Percentiles rank a stretch among this genome's conserved stretches.
These are phyloP conservation scores for Hyaloscypha hepaticicola DNA, from an alignment of 495 filamentous ascomycete species.

Conservation along the genomic window DNA sequence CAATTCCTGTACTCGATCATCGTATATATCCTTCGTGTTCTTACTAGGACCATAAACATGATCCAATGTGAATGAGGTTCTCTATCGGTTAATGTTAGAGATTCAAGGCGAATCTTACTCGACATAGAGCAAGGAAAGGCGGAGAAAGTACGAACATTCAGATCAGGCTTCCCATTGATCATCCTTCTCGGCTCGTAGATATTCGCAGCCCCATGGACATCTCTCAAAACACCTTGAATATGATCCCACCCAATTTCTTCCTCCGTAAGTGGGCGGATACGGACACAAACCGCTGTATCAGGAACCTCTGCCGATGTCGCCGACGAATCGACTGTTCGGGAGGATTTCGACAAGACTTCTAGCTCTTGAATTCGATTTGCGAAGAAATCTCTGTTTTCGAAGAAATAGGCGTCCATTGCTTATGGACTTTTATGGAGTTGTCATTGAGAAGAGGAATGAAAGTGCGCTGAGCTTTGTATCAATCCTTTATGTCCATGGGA, in stretches of 20 bases:
- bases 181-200: constrained; percentile 22
- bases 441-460: neutral
- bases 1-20: constrained; percentile 30
- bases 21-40: constrained; percentile 32
- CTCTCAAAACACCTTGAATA: constrained; percentile 15
- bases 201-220: neutral
- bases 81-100: neutral
- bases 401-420: neutral
- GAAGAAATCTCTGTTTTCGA: neutral
- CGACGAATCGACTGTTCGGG: neutral
- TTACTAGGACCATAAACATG: constrained; percentile 26
- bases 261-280: constrained; percentile 22
- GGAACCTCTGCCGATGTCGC: neutral
- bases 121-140: too few relatives aligned
- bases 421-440: neutral
- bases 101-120: too few relatives aligned
- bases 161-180: constrained; percentile 15
- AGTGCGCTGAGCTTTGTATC: neutral
- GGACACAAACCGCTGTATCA: constrained; percentile 16
- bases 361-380: neutral
- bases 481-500: too few relatives aligned
- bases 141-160: constrained; percentile 3
- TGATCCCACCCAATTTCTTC: constrained; percentile 8
- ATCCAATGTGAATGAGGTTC: constrained; percentile 12
- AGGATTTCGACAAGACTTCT: neutral